Percentiles rank a stretch among this genome's conserved stretches.
Conservation (phyloP, 1,284 basidiomycete species). For the Pholiota adiposa region DNA sequence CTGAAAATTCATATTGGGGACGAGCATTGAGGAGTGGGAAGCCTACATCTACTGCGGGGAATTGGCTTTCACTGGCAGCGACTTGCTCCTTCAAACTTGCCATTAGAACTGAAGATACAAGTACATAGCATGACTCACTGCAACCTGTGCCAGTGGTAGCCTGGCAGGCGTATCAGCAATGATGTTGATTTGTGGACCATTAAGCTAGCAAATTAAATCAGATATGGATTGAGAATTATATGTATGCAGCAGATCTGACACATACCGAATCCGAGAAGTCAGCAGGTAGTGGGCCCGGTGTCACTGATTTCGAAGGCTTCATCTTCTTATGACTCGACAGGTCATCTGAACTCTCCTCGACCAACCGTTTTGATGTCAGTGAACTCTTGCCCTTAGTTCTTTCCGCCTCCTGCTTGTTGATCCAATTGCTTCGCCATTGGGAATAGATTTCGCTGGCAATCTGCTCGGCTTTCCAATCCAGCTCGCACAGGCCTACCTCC, state of each 20-base stretch:
- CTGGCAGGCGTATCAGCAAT: constrained; percentile 13
- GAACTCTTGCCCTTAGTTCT: constrained; percentile 13
- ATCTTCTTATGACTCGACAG: constrained; percentile 17
- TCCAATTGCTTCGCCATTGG: constrained; percentile 14
- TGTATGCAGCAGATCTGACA: constrained; percentile 6
- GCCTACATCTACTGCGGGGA: constrained; percentile 8
- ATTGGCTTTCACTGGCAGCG: constrained; percentile 12
- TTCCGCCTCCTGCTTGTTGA: constrained; percentile 8
- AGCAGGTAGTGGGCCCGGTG: constrained; percentile 7
- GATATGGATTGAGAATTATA: constrained; percentile 10
- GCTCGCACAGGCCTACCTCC: constrained; percentile 13
- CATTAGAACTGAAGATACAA: constrained; percentile 10
- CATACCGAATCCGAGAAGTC: constrained; percentile 13
- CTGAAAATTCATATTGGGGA: constrained; percentile 17
- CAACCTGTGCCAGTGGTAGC: constrained; percentile 10
- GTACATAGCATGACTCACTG: constrained; percentile 13
- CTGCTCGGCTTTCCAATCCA: constrained; percentile 17
- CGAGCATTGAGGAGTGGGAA: constrained; percentile 10
- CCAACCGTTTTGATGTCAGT: constrained; percentile 13
- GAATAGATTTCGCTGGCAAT: constrained; percentile 14
- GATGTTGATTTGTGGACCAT: constrained; percentile 14
- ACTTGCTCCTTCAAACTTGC: constrained; percentile 15
- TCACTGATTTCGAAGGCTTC: constrained; percentile 7
- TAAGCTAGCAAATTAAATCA: constrained; percentile 14
- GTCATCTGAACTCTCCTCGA: constrained; percentile 14